These are phyloP conservation scores for Bauhinia variegata DNA, from an alignment of 306 rosid genomes.

Conservation along the genomic window DNA sequence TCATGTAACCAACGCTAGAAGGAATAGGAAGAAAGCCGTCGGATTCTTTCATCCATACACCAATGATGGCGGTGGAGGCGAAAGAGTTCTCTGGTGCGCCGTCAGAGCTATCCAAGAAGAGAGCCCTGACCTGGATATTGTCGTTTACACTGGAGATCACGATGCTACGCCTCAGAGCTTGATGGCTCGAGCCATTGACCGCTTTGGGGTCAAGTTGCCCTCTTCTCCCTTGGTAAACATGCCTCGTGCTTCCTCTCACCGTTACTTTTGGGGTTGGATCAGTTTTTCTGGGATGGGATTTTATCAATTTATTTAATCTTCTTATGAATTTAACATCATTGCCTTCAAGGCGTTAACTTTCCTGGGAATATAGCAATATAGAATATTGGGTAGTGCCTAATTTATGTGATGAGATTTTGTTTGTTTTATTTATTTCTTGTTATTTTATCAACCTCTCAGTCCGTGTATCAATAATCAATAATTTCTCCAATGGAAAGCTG, in stretches of 20 bases:
- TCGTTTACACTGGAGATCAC: conserved; percentile 87
- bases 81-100: conserved; percentile 91
- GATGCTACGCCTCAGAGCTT: conserved; percentile 74
- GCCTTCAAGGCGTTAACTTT: background rate
- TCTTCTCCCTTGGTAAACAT: conserved; percentile 57
- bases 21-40: conserved; percentile 61
- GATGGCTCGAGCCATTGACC: conserved; percentile 68
- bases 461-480: too few relatives aligned
- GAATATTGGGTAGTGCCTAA: too few relatives aligned
- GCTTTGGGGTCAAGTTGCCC: conserved; percentile 72
- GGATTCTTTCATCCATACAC: conserved; percentile 96
- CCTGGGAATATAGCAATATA: background rate
- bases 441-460: too few relatives aligned
- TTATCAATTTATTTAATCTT: background rate
- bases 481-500: background rate
- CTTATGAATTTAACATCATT: background rate
- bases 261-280: background rate
- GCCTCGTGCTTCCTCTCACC: background rate
- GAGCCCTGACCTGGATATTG: conserved; percentile 57
- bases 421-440: too few relatives aligned
- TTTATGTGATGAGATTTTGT: too few relatives aligned
- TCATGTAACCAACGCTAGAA: conserved; percentile 40
- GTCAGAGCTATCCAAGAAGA: conserved; percentile 81
- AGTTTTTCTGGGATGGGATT: background rate
- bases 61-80: conserved; percentile 93